Percentiles rank a stretch among this genome's conserved stretches.
Evolutionary conservation across 169 alveolate species (phyloP).

Genomic region (Plasmodium berghei): DNA sequence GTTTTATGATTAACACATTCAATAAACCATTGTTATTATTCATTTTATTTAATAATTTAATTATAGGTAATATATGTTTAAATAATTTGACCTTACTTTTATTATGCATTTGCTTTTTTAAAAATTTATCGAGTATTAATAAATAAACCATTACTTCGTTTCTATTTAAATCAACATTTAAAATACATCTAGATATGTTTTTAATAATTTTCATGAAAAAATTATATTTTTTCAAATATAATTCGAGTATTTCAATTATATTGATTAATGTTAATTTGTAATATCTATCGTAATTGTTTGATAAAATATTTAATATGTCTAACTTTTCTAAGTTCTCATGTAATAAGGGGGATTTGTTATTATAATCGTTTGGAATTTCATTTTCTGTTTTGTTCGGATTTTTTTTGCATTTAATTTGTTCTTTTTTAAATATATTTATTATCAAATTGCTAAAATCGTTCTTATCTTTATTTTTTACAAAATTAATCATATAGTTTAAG

Average conservation of each 20-base stretch:
- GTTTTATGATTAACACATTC: constrained; percentile 21
- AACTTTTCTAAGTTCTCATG: constrained; percentile 10
- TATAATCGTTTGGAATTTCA: background rate
- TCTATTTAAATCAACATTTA: constrained; percentile 33
- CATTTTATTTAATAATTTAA: constrained; percentile 32
- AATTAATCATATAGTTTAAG: constrained; percentile 13
- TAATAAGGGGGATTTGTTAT: background rate
- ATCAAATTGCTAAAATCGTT: constrained; percentile 29
- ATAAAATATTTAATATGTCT: constrained; percentile 36
- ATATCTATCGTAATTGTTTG: constrained; percentile 54
- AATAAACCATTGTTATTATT: constrained; percentile 5
- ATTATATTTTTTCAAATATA: constrained; percentile 44
- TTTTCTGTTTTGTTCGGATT: constrained; percentile 2
- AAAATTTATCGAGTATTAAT: constrained; percentile 23
- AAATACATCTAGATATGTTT: constrained; percentile 39
- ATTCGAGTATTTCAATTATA: constrained; percentile 14
- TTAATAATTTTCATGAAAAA: constrained; percentile 30
- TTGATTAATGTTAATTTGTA: constrained; percentile 29
- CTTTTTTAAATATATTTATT: constrained; percentile 14
- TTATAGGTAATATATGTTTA: constrained; percentile 33
- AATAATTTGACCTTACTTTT: constrained; percentile 58
- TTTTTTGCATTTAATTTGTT: background rate
- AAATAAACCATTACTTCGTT: constrained; percentile 55
- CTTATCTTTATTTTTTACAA: constrained; percentile 52
- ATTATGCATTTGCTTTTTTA: constrained; percentile 25